Conservation (phyloP, 768 basidiomycete species). For the Gautieria morchelliformis region DNA sequence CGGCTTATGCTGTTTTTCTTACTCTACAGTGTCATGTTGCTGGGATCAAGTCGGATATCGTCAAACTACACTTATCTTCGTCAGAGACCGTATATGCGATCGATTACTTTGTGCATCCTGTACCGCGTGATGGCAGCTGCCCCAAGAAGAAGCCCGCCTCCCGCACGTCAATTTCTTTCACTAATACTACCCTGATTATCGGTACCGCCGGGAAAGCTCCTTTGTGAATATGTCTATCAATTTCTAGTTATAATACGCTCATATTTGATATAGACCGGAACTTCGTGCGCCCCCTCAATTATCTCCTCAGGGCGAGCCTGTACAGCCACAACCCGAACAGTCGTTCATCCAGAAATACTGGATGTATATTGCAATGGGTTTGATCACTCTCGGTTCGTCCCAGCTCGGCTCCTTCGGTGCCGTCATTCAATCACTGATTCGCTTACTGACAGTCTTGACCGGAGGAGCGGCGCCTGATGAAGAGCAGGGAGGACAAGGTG, state of each 20-base stretch:
- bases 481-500: not conserved
- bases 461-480: constrained; percentile 3
- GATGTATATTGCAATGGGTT: constrained; percentile 61
- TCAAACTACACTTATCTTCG: constrained; percentile 45
- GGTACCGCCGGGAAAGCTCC: constrained; percentile 41
- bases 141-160: constrained; percentile 16
- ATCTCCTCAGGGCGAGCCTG: constrained; percentile 53
- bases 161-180: constrained; percentile 19
- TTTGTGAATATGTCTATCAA: constrained; percentile 32
- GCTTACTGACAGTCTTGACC: not conserved
- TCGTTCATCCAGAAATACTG: constrained; percentile 85
- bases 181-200: constrained; percentile 47
- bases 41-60: constrained; percentile 40
- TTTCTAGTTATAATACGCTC: not conserved
- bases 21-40: constrained; percentile 55
- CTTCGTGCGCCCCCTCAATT: constrained; percentile 60
- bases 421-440: not conserved
- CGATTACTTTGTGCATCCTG: constrained; percentile 62
- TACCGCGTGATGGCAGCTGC: constrained; percentile 63
- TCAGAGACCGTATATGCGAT: constrained; percentile 45
- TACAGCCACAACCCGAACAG: constrained; percentile 57
- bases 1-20: not conserved
- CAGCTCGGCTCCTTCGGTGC: not conserved
- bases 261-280: constrained; percentile 40
- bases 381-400: constrained; percentile 36